phyloP scores from a whole-genome alignment of 139 green algal species.

The Picochlorum sp. region DNA sequence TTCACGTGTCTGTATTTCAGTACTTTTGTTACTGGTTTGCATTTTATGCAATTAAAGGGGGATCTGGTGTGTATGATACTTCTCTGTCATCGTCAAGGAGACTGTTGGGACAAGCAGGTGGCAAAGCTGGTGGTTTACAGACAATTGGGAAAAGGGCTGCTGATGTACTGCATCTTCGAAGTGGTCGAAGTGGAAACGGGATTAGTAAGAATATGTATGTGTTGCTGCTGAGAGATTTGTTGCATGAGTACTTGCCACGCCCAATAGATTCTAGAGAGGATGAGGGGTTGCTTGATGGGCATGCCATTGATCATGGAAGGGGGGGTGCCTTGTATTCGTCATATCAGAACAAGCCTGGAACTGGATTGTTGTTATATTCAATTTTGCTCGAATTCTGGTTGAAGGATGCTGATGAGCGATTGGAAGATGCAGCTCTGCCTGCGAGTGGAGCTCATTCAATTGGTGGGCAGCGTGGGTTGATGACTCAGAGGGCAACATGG shows the following conservation, averaged over 20 bases:
- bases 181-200: conserved; percentile 10
- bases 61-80: conserved; percentile 7
- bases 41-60: conserved; percentile 68
- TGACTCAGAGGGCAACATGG: too few relatives aligned
- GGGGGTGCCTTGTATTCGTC: conserved; percentile 1
- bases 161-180: conserved; percentile 24
- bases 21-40: conserved; percentile 77
- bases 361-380: conserved; percentile 18
- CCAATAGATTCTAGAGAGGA: conserved; percentile 1
- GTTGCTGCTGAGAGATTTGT: conserved; percentile 49
- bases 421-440: conserved; percentile 22
- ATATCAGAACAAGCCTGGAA: not conserved
- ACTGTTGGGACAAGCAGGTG: too few relatives aligned
- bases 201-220: conserved; percentile 49
- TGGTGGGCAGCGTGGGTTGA: too few relatives aligned
- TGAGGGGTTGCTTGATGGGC: not conserved
- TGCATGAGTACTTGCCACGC: conserved; percentile 55
- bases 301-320: not conserved
- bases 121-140: not conserved
- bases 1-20: conserved; percentile 55
- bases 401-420: conserved; percentile 53
- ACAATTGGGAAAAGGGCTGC: conserved; percentile 9
- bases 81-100: not conserved
- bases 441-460: conserved; percentile 10
- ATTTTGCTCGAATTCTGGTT: conserved; percentile 73